phyloP scores from a whole-genome alignment of 1,139 yeast genomes.

The Geotrichum cucujoidarum region DNA sequence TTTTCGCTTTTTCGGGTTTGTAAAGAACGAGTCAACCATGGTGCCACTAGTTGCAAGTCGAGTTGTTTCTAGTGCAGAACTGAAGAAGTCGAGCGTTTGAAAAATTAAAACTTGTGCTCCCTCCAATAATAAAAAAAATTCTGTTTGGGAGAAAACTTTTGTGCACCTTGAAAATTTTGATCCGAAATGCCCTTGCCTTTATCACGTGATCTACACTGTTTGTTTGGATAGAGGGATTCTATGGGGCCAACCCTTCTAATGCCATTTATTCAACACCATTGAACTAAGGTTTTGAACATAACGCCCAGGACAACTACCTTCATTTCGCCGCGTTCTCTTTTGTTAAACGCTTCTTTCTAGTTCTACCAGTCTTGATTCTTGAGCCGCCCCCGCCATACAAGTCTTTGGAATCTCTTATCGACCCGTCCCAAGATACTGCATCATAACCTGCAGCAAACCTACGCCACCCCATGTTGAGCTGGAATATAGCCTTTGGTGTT shows the following conservation, averaged over 20 bases:
- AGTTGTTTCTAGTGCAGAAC: neutral
- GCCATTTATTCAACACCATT: too few species aligned
- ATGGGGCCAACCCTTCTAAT: too few species aligned
- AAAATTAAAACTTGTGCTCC: slow-evolving; percentile 1
- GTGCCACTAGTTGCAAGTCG: slow-evolving; percentile 15
- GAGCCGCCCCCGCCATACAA: too few species aligned
- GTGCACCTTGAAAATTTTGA: slow-evolving; percentile 1
- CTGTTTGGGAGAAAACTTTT: slow-evolving; percentile 6
- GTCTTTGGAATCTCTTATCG: too few species aligned
- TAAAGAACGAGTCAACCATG: slow-evolving; percentile 34
- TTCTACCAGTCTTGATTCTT: too few species aligned
- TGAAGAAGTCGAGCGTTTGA: neutral
- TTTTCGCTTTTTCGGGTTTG: slow-evolving; percentile 28
- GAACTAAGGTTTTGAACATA: too few species aligned
- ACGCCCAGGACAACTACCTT: too few species aligned
- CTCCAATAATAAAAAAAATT: neutral
- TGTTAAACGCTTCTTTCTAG: too few species aligned
- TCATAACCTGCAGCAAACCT: neutral
- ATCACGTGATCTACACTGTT: neutral
- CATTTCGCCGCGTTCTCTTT: too few species aligned
- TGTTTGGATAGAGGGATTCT: too few species aligned
- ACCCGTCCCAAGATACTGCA: too few species aligned
- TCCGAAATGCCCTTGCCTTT: slow-evolving; percentile 7
- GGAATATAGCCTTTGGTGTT: neutral
- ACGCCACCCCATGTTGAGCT: neutral